Base-by-base conservation (phyloP, 1,139 yeast genomes). In the Geotrichum phurueaensis region DNA sequence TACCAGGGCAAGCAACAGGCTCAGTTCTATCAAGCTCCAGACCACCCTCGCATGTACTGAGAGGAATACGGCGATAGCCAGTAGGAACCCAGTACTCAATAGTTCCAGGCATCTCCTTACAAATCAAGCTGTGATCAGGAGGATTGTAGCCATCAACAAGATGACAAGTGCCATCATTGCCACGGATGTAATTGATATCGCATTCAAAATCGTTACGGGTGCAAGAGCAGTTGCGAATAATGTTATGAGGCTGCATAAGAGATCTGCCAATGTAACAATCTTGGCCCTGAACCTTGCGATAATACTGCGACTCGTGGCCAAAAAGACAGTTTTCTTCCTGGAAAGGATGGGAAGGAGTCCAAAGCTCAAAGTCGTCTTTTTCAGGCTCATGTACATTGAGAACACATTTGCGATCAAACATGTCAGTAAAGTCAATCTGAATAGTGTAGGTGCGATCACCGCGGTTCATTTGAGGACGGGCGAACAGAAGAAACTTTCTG, bases 141-240 rank as follows among this genome's bases (percentile, higher is more conserved):
- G 96, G 89, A 7, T 80, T 70, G 51, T 84, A 76, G 0, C 97
- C 97, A 5, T 80, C 76, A 15, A 90, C 87, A 55, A 92, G 79
- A 70, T 86, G 85, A 76, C 99, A 95, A 0, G 96, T 87, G 22
- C 96, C 96, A 71, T 91, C 97, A 1, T 71, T 70, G 47, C 84
- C 85, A 64, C 87, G 82, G 63, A 74, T 83, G 72, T 78, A 92
- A 74, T 92, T 92, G 76, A 84, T 89, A 71, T 94, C 99, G 80
- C 99, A 94, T 74, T 94, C 99, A 70, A 79, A 95, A 73, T 94
- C 99, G 61, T 83, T 81, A 73, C 97, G 82, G 0, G 95, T 81
- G 76, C 99, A 94, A 1, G 87, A 70, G 75, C 99, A 94, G 71
- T 89, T 86, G 66, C 83, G 79, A 18, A 81, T 75, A 22, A 83